Percentiles rank a stretch among this genome's conserved stretches.
Evolutionary conservation across 805 yeast genomes (phyloP).

Genomic region (Millerozyma miso): DNA sequence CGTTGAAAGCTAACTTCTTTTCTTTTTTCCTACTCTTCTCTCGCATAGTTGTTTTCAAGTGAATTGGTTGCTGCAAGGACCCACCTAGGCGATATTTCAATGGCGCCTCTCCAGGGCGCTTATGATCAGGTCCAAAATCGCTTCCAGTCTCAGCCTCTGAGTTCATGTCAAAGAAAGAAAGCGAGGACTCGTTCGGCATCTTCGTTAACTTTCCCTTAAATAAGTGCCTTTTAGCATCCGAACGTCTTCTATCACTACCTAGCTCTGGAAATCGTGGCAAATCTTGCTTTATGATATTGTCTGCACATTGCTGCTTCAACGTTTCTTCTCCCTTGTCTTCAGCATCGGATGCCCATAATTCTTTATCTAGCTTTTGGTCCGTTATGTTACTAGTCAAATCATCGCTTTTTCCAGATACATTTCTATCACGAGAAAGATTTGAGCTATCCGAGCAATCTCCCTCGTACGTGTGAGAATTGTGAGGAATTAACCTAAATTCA

Average conservation of each 20-base stretch:
- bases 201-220: conserved; percentile 18
- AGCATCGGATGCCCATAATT: not conserved
- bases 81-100: not conserved
- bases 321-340: not conserved
- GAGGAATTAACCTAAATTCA: not conserved
- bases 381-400: not conserved
- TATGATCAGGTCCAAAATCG: not conserved
- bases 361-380: not conserved
- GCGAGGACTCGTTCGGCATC: not conserved
- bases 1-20: conserved; percentile 56
- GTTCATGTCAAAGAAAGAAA: not conserved
- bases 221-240: conserved; percentile 9
- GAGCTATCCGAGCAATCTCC: conserved; percentile 1
- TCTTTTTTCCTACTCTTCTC: conserved; percentile 37
- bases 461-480: not conserved
- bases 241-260: not conserved
- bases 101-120: not conserved
- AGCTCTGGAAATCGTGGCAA: conserved; percentile 35
- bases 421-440: not conserved
- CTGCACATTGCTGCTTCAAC: not conserved
- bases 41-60: conserved; percentile 50
- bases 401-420: not conserved
- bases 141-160: not conserved
- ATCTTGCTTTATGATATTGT: conserved; percentile 5
- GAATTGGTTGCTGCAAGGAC: conserved; percentile 25